phyloP scores from a whole-genome alignment of 1,284 basidiomycete species.

The Ceratobasidium sp. region DNA sequence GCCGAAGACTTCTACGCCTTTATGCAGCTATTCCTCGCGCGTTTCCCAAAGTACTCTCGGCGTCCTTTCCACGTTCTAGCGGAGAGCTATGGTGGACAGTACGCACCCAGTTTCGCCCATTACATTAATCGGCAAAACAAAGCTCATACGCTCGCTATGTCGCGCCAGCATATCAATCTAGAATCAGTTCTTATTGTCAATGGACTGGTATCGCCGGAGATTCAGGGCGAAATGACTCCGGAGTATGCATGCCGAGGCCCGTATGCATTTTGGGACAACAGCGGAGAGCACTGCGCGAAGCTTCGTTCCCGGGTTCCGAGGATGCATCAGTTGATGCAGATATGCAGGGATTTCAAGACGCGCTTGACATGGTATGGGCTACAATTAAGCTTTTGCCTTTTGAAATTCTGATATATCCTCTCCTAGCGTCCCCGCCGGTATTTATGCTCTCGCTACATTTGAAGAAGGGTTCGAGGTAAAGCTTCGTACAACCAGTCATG shows the following conservation, averaged over 20 bases:
- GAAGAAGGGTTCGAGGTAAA: slow-evolving; percentile 32
- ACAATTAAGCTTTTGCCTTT: neutral
- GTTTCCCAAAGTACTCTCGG: slow-evolving; percentile 61
- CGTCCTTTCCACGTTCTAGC: slow-evolving; percentile 70
- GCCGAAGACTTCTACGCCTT: slow-evolving; percentile 63
- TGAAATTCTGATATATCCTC: neutral
- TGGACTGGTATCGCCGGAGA: slow-evolving; percentile 4
- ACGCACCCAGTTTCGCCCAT: slow-evolving; percentile 73
- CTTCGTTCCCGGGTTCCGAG: slow-evolving; percentile 36
- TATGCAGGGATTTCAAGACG: slow-evolving; percentile 36
- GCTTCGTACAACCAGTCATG: neutral
- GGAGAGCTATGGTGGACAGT: slow-evolving; percentile 72
- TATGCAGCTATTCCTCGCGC: slow-evolving; percentile 73
- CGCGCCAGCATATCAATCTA: slow-evolving; percentile 22
- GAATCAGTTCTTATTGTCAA: slow-evolving; percentile 40
- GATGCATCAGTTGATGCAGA: slow-evolving; percentile 15
- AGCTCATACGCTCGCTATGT: neutral
- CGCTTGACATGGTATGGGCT: slow-evolving; percentile 35
- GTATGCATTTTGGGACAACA: slow-evolving; percentile 42
- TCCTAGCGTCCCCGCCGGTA: slow-evolving; percentile 28
- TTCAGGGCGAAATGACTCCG: slow-evolving; percentile 32
- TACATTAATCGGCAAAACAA: slow-evolving; percentile 70
- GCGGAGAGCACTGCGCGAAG: slow-evolving; percentile 37
- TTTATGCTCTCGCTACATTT: slow-evolving; percentile 15
- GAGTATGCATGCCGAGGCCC: slow-evolving; percentile 40